Evolutionary conservation across 257 asterid genomes (phyloP).

Genomic region (Solanum pimpinellifolium): DNA sequence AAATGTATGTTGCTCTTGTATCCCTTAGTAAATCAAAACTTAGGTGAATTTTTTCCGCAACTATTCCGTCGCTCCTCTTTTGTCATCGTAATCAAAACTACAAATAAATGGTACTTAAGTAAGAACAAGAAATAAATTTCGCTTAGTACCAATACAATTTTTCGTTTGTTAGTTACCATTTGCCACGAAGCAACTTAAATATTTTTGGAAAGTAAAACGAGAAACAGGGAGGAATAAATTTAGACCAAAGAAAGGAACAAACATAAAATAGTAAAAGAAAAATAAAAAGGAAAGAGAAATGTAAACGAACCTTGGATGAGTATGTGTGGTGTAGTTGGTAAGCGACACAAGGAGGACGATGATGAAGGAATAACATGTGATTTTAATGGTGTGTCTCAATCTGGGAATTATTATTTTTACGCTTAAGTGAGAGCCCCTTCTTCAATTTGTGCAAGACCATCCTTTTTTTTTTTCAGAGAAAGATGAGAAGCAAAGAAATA

Average conservation of each 20-base stretch:
- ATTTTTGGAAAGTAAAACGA: no score
- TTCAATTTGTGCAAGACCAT: slow-evolving; percentile 8
- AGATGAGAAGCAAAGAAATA: neutral
- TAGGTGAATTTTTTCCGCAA: no score
- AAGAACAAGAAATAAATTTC: no score
- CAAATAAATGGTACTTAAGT: no score
- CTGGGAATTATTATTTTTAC: neutral
- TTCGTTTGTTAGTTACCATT: no score
- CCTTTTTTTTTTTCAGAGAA: neutral
- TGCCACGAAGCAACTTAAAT: no score
- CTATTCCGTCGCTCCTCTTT: no score
- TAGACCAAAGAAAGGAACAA: neutral
- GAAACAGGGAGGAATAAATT: neutral
- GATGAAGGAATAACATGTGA: neutral
- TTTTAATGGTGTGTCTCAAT: neutral
- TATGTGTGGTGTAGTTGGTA: neutral
- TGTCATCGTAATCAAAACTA: no score
- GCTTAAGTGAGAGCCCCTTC: slow-evolving; percentile 4
- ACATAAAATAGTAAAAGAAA: no score
- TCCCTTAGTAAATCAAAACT: no score
- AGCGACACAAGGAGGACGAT: neutral
- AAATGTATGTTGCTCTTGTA: no score
- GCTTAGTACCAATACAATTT: no score
- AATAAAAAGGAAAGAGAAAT: neutral
- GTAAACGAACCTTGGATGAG: neutral